Percentiles rank a stretch among this genome's conserved stretches.
These are phyloP conservation scores for Pisolithus sp. DNA, from an alignment of 768 basidiomycete species.

Conservation along the genomic window DNA sequence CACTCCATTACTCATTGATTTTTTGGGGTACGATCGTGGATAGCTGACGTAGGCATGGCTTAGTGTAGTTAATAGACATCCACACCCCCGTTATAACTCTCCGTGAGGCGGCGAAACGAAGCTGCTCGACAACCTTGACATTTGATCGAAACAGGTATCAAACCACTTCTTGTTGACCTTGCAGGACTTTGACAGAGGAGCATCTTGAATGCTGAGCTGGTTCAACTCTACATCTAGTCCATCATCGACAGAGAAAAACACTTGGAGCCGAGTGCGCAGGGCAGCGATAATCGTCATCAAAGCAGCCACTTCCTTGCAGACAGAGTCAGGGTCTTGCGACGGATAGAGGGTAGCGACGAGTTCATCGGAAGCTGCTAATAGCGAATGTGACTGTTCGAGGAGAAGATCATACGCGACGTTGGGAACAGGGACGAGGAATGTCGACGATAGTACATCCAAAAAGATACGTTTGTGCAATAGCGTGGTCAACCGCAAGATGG, in stretches of 20 bases:
- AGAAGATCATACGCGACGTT: constrained; percentile 43
- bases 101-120: background rate
- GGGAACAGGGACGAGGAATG: constrained; percentile 19
- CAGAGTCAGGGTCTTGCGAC: constrained; percentile 46
- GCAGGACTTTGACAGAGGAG: background rate
- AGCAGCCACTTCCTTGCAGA: constrained; percentile 34
- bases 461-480: constrained; percentile 59
- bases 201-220: constrained; percentile 15
- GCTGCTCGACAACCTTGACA: constrained; percentile 34
- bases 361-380: constrained; percentile 58
- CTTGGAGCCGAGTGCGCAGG: constrained; percentile 27
- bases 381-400: constrained; percentile 40
- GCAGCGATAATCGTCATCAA: constrained; percentile 33
- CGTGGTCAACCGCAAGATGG: constrained; percentile 50
- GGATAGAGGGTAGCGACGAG: constrained; percentile 59
- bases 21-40: background rate
- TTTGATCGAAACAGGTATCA: constrained; percentile 56
- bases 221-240: constrained; percentile 21
- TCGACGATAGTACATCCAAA: constrained; percentile 40
- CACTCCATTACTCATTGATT: constrained; percentile 15
- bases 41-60: background rate
- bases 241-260: constrained; percentile 18
- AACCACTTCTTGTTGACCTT: constrained; percentile 52
- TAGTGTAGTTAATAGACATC: constrained; percentile 15
- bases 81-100: background rate